Percentiles rank a stretch among this genome's conserved stretches.
Evolutionary conservation across 2,329 filamentous ascomycete genomes (phyloP).

Genomic region (Fusarium devonianum): DNA sequence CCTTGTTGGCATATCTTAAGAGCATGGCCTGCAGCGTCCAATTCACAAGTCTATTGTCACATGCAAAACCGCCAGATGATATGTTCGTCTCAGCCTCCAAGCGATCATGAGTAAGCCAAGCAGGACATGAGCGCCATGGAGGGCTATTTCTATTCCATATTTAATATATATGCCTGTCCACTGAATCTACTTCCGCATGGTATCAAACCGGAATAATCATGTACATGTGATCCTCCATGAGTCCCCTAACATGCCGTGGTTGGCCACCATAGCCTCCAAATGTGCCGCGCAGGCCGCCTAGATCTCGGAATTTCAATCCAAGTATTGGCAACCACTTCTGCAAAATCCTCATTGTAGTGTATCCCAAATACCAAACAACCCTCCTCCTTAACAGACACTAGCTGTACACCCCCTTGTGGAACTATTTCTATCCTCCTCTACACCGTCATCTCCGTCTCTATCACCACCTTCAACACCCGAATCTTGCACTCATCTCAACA

Average conservation of each 20-base stretch:
- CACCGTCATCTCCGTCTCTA: slow-evolving; percentile 13
- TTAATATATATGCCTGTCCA: slow-evolving; percentile 30
- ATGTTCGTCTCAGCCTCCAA: not conserved
- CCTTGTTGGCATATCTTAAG: too few species aligned
- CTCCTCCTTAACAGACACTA: slow-evolving; percentile 12
- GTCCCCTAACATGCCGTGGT: slow-evolving; percentile 10
- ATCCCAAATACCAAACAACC: slow-evolving; percentile 7
- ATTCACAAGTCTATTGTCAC: too few species aligned
- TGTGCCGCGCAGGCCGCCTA: slow-evolving; percentile 13
- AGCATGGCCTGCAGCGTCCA: too few species aligned
- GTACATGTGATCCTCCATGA: slow-evolving; percentile 34
- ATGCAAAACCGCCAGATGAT: slow-evolving; percentile 31
- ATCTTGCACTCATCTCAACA: slow-evolving; percentile 9
- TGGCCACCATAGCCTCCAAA: slow-evolving; percentile 3
- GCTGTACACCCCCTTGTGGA: slow-evolving; percentile 1
- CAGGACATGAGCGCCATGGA: too few species aligned
- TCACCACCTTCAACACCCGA: slow-evolving; percentile 4
- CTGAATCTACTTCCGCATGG: slow-evolving; percentile 19
- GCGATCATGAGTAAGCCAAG: slow-evolving; percentile 1
- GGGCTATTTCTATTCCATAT: too few species aligned
- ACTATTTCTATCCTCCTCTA: slow-evolving; percentile 8
- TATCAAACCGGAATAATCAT: slow-evolving; percentile 26
- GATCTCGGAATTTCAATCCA: slow-evolving; percentile 11
- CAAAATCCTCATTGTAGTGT: slow-evolving; percentile 1
- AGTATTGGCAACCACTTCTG: slow-evolving; percentile 12